phyloP scores from a whole-genome alignment of 371 early-diverging fungal species.

The Rhizomucor pusillus region DNA sequence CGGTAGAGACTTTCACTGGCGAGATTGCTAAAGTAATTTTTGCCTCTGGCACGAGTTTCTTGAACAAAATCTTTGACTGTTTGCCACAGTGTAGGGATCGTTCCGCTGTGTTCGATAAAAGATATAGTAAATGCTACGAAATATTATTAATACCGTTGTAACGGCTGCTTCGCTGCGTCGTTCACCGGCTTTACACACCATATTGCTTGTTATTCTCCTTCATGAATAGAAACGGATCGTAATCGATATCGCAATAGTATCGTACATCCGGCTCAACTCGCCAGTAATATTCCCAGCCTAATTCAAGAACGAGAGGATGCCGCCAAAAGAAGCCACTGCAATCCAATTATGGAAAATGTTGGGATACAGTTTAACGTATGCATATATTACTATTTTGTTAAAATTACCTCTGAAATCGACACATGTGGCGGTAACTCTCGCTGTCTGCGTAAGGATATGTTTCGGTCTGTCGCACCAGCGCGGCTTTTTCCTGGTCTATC shows the following conservation, averaged over 20 bases:
- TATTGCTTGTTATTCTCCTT: constrained; percentile 73
- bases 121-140: constrained; percentile 63
- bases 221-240: constrained; percentile 84
- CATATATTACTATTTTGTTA: too few species aligned
- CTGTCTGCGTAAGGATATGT: constrained; percentile 82
- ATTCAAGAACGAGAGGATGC: constrained; percentile 62
- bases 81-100: constrained; percentile 75
- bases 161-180: too few species aligned
- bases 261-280: constrained; percentile 83
- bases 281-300: constrained; percentile 80
- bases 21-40: constrained; percentile 36
- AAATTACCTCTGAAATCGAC: constrained; percentile 67
- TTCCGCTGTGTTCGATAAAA: constrained; percentile 67
- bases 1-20: constrained; percentile 34
- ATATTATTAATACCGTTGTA: too few species aligned
- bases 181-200: constrained; percentile 31
- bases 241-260: constrained; percentile 74
- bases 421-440: constrained; percentile 94
- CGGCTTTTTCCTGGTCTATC: constrained; percentile 71
- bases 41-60: constrained; percentile 14
- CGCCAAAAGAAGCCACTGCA: constrained; percentile 80
- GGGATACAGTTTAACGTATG: not conserved
- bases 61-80: constrained; percentile 59
- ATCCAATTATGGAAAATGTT: constrained; percentile 17
- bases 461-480: constrained; percentile 51